A percentile compares a stretch with the other conserved stretches of the same genome.
These are phyloP conservation scores for Ramaria sp. DNA, from an alignment of 768 basidiomycete genomes.

Conservation along the genomic window DNA sequence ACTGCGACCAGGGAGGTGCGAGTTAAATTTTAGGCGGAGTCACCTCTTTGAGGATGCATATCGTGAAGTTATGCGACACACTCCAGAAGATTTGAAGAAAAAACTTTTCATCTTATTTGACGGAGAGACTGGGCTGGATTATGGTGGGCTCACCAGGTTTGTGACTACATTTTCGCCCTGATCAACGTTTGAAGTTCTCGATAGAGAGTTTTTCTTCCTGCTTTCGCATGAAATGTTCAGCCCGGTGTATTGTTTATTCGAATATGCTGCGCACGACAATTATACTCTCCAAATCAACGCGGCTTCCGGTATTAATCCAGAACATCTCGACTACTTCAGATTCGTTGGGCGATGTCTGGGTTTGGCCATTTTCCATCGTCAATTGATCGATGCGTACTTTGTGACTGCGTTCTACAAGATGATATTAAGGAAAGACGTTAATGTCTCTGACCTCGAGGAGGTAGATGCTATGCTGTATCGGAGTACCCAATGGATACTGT, in stretches of 20 bases:
- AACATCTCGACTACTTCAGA: conserved; percentile 72
- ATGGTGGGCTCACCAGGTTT: conserved; percentile 66
- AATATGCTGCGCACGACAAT: conserved; percentile 72
- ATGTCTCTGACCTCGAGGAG: conserved; percentile 54
- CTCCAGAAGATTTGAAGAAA: conserved; percentile 59
- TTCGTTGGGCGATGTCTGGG: conserved; percentile 73
- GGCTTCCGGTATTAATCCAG: conserved; percentile 63
- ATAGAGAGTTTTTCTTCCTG: conserved; percentile 80
- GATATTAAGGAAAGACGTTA: conserved; percentile 51
- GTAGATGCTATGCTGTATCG: conserved; percentile 60
- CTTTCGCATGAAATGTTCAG: conserved; percentile 78
- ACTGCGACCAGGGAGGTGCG: conserved; percentile 66
- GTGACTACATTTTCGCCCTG: conserved; percentile 10
- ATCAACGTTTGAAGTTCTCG: background rate
- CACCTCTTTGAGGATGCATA: conserved; percentile 85
- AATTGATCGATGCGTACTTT: conserved; percentile 73
- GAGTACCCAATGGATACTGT: conserved; percentile 69
- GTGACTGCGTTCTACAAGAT: conserved; percentile 76
- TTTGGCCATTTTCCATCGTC: conserved; percentile 65
- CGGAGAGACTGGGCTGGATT: conserved; percentile 71
- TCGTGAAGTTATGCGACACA: conserved; percentile 70
- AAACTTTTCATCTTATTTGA: conserved; percentile 67
- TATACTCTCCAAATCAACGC: conserved; percentile 77
- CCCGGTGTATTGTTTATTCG: conserved; percentile 72
- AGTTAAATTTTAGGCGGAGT: conserved; percentile 70